These are phyloP conservation scores for Microsporum ferrugineum DNA, from an alignment of 2,329 filamentous ascomycete genomes.

Conservation along the genomic window DNA sequence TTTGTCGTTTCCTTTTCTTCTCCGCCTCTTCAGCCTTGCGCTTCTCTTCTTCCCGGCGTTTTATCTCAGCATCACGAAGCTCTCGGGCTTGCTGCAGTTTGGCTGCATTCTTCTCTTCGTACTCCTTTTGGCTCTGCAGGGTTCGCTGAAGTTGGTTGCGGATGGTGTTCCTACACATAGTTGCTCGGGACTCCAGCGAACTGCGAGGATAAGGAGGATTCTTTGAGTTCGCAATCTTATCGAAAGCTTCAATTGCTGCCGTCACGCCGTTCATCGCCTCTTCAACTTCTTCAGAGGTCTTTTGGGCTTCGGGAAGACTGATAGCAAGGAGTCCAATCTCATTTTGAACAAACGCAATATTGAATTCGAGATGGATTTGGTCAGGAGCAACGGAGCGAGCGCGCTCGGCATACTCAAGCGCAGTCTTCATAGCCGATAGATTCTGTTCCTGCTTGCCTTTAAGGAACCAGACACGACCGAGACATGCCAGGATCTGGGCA, in stretches of 20 bases:
- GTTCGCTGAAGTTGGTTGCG: conserved; percentile 81
- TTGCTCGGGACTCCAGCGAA: conserved; percentile 87
- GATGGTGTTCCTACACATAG: conserved; percentile 94
- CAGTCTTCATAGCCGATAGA: conserved; percentile 50
- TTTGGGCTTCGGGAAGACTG: conserved; percentile 60
- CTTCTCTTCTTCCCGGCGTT: conserved; percentile 64
- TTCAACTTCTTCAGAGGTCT: conserved; percentile 69
- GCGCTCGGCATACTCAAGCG: conserved; percentile 51
- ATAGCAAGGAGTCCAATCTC: conserved; percentile 78
- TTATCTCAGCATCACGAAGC: conserved; percentile 67
- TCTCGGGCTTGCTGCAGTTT: conserved; percentile 73
- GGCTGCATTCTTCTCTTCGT: conserved; percentile 83
- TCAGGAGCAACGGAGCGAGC: conserved; percentile 69
- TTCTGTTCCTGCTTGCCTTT: conserved; percentile 61
- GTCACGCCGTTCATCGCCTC: conserved; percentile 70
- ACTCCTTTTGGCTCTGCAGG: conserved; percentile 72
- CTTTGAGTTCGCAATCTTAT: conserved; percentile 48
- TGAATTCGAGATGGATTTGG: conserved; percentile 88
- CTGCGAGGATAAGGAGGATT: conserved; percentile 76
- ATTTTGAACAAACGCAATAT: conserved; percentile 94
- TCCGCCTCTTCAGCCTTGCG: conserved; percentile 57
- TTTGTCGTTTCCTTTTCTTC: conserved; percentile 62
- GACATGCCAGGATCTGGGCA: conserved; percentile 66
- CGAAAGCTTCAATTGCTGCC: conserved; percentile 63
- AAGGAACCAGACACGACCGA: conserved; percentile 78